Evolutionary conservation across 225 moss, liverwort and hornwort species (phyloP), one percentile per base, ranked within the genome.

Genomic region (Antitrichia curtipendula): DNA sequence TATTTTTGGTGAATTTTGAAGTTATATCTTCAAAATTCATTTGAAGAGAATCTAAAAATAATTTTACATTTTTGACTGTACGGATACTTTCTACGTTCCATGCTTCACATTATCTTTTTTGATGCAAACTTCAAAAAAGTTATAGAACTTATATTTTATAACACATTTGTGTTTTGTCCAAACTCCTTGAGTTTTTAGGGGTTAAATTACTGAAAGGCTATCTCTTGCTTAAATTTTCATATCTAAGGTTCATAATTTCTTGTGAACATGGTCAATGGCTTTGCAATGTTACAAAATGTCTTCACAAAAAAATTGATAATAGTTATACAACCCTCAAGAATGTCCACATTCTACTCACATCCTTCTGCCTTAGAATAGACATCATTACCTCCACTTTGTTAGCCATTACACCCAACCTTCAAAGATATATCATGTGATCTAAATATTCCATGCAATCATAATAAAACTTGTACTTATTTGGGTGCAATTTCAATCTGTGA

Each of bases 271-370:
- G 22, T 38, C 7, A n/a, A 66, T n/a, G 12, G 6, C 22, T 38
- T 66, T 22, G 3, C 3, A 11, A 22, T 38, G 6, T 6, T 1
- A n/a, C 21, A 11, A 17, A 21, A 66, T 3, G 1, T 21, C 66
- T n/a, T 10, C 0, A 66, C 16, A n/a, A 10, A n/a, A 45, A 22
- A n/a, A 22, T 1, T 0, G 1, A 0, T 19, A 3, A 34, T 36
- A 36, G 5, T 65, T 10, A 11, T 0, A 65, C 16, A 65, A 36
- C 1, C 24, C 0, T 10, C 2, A 66, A 38, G 3, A 66, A 2
- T 5, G 6, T 12, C 3, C 4, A 0, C 8, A 66, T 4, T 22
- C 22, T 66, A 22, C 3, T n/a, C 15, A 4, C 61, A 61, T n/a
- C 11, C 2, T 65, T 65, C 6, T 3, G 10, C 9, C 21, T n/a